Percentiles rank a stretch among this genome's conserved stretches.
Evolutionary conservation across 805 yeast genomes (phyloP).

Genomic region (Isabelozyma rhagii): DNA sequence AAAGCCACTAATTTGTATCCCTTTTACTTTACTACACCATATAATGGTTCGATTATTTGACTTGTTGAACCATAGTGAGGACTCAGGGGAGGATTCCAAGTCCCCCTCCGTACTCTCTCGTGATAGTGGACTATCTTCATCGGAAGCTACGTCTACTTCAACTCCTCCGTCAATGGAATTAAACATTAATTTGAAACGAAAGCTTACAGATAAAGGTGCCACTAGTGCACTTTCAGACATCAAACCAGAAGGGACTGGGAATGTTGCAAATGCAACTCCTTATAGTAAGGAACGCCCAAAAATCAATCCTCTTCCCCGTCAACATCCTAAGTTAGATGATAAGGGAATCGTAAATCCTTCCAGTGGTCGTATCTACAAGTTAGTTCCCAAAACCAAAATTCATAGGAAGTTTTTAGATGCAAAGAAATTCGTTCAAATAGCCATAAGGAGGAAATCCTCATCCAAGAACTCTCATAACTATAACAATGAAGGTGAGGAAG

Average conservation of each 20-base stretch:
- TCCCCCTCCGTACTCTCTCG: background rate
- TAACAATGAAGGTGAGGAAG: slow-evolving; percentile 2
- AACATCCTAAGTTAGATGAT: background rate
- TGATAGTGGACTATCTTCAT: background rate
- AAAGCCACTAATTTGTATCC: no score
- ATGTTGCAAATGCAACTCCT: background rate
- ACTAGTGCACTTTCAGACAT: no score
- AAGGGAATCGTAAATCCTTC: background rate
- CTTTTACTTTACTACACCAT: background rate
- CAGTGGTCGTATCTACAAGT: slow-evolving; percentile 1
- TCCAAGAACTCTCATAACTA: slow-evolving; percentile 10
- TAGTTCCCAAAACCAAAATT: slow-evolving; percentile 4
- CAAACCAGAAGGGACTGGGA: no score
- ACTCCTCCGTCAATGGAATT: background rate
- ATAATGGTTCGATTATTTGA: background rate
- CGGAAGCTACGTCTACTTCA: background rate
- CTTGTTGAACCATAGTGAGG: background rate
- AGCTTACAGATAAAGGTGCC: background rate
- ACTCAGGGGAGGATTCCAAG: background rate
- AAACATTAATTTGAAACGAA: background rate
- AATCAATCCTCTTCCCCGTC: background rate
- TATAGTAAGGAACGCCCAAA: background rate
- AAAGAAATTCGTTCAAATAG: slow-evolving; percentile 23
- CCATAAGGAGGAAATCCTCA: slow-evolving; percentile 28
- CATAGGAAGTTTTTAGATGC: slow-evolving; percentile 6